Evolutionary conservation across 2,329 filamentous ascomycete genomes (phyloP).

Genomic region (Aspergillus amoenus): DNA sequence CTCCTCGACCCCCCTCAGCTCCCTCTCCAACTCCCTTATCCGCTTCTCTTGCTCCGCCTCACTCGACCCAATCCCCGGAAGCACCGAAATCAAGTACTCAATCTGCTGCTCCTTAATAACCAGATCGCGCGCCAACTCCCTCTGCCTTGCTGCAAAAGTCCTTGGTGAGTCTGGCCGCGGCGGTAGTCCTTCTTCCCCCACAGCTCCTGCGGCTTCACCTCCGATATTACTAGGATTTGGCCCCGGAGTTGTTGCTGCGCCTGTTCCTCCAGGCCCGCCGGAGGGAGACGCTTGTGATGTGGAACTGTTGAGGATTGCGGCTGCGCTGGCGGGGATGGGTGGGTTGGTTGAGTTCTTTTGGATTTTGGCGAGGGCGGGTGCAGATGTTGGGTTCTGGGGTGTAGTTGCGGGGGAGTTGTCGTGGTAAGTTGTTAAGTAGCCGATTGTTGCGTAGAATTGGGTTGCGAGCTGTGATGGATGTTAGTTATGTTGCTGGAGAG

Average conservation of each 20-base stretch:
- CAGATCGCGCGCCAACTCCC: slow-evolving; percentile 49
- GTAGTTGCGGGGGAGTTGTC: slow-evolving; percentile 41
- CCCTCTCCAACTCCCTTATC: slow-evolving; percentile 43
- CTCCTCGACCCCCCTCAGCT: slow-evolving; percentile 46
- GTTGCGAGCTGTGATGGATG: slow-evolving; percentile 45
- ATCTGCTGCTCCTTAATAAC: slow-evolving; percentile 53
- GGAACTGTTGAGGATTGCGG: slow-evolving; percentile 13
- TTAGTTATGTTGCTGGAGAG: slow-evolving; percentile 4
- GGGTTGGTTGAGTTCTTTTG: slow-evolving; percentile 40
- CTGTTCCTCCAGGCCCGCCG: slow-evolving; percentile 14
- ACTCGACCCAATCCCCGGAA: slow-evolving; percentile 47
- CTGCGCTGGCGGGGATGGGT: slow-evolving; percentile 31
- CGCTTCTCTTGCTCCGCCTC: slow-evolving; percentile 46
- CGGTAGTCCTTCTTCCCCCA: slow-evolving; percentile 18
- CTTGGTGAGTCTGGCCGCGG: slow-evolving; percentile 42
- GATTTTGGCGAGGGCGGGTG: slow-evolving; percentile 42
- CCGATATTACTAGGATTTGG: slow-evolving; percentile 14
- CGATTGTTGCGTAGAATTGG: slow-evolving; percentile 52
- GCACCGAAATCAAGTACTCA: slow-evolving; percentile 46
- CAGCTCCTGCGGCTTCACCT: not conserved
- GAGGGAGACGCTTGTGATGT: slow-evolving; percentile 15
- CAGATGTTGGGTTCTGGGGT: slow-evolving; percentile 31
- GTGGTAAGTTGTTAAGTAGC: slow-evolving; percentile 49
- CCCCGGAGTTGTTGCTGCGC: slow-evolving; percentile 22
- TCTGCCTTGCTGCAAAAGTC: slow-evolving; percentile 45